These are phyloP conservation scores for Xylariaceae sp. DNA, from an alignment of 2,329 filamentous ascomycete species.

Conservation along the genomic window DNA sequence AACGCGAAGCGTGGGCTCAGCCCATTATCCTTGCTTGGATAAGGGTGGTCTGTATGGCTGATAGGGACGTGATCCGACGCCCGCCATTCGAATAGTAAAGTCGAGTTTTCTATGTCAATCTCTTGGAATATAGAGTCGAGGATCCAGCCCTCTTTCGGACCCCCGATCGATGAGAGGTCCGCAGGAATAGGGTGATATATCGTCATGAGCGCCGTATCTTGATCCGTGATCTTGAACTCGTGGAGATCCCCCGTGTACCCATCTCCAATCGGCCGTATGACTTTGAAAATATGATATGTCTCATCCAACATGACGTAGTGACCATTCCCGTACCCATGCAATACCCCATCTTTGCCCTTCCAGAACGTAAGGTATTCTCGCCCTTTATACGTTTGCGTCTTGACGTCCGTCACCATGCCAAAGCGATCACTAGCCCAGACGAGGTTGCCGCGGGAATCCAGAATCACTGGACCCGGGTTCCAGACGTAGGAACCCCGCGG, in stretches of 20 bases:
- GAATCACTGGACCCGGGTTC: conserved; percentile 15
- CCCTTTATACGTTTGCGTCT: conserved; percentile 28
- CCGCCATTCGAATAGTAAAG: conserved; percentile 14
- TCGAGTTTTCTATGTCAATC: conserved; percentile 11
- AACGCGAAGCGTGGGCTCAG: conserved; percentile 16
- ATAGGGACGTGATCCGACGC: conserved; percentile 9
- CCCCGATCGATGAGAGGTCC: conserved; percentile 9
- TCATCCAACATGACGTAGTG: conserved; percentile 15
- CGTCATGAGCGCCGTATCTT: conserved; percentile 9
- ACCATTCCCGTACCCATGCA: conserved; percentile 10
- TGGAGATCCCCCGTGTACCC: conserved; percentile 24
- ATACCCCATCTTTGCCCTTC: conserved; percentile 11
- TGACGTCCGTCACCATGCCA: conserved; percentile 9
- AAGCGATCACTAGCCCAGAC: conserved; percentile 17
- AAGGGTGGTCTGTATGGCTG: conserved; percentile 3
- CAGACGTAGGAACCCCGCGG: conserved; percentile 14
- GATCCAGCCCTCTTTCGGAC: conserved; percentile 9
- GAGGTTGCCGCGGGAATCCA: conserved; percentile 14
- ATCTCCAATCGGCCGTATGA: conserved; percentile 5
- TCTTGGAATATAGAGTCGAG: conserved; percentile 14
- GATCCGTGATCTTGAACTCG: conserved; percentile 15
- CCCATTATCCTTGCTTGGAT: conserved; percentile 1
- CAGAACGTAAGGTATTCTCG: conserved; percentile 32
- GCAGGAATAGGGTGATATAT: conserved; percentile 6
- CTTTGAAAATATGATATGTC: conserved; percentile 17